phyloP scores from a whole-genome alignment of 139 green algal genomes.

The Yamagishiella unicocca region DNA sequence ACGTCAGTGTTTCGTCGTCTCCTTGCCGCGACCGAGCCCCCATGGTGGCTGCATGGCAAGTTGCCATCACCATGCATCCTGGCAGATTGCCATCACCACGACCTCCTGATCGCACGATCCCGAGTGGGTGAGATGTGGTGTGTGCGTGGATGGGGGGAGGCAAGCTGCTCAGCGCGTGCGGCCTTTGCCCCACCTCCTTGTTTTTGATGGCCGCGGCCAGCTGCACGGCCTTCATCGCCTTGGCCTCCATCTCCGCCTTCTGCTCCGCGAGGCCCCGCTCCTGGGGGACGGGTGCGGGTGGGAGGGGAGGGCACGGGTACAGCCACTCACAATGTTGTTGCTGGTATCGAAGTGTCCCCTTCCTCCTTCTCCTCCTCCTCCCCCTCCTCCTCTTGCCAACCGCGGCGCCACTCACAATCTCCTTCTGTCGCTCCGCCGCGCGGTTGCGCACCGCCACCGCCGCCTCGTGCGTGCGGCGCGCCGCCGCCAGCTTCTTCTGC shows the following conservation, averaged over 20 bases:
- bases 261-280: conserved; percentile 48
- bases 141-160: neutral
- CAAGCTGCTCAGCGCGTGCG: neutral
- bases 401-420: conserved; percentile 11
- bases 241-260: conserved; percentile 43
- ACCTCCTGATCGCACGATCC: too few relatives aligned
- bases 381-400: neutral
- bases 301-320: neutral
- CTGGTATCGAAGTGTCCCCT: neutral
- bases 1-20: too few relatives aligned
- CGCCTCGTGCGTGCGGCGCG: conserved; percentile 1
- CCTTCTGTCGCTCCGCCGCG: conserved; percentile 33
- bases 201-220: conserved; percentile 35
- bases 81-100: too few relatives aligned
- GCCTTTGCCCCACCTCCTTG: conserved; percentile 18
- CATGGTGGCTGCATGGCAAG: too few relatives aligned
- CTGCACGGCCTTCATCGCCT: conserved; percentile 16
- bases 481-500: conserved; percentile 48
- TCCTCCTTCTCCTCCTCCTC: neutral
- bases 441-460: conserved; percentile 28
- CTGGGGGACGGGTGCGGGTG: neutral
- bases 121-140: too few relatives aligned
- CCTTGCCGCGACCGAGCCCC: too few relatives aligned
- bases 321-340: neutral
- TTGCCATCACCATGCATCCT: too few relatives aligned